Percentiles rank a stretch among this genome's conserved stretches.
phyloP scores from a whole-genome alignment of 2,329 filamentous ascomycete genomes.

The Colletotrichum godetiae region DNA sequence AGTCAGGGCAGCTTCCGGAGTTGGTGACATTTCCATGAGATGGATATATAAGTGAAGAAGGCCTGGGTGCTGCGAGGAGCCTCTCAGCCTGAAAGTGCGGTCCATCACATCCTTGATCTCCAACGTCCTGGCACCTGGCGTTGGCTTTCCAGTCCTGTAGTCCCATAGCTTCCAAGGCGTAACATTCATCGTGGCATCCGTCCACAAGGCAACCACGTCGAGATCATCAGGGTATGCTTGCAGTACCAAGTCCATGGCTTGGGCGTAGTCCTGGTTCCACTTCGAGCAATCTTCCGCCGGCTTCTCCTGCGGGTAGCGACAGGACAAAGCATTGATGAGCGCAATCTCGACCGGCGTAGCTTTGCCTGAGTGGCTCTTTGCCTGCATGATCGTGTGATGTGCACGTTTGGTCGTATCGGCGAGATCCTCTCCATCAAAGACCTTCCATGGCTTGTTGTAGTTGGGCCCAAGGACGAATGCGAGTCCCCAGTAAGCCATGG shows the following conservation, averaged over 20 bases:
- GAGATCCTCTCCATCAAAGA: slow-evolving; percentile 73
- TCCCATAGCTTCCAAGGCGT: slow-evolving; percentile 60
- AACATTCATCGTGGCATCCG: slow-evolving; percentile 60
- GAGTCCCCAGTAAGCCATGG: slow-evolving; percentile 77
- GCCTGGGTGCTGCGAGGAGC: slow-evolving; percentile 71
- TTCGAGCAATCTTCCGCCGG: slow-evolving; percentile 59
- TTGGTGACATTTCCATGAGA: slow-evolving; percentile 80
- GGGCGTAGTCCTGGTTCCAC: slow-evolving; percentile 68
- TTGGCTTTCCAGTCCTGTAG: slow-evolving; percentile 44
- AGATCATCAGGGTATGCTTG: slow-evolving; percentile 52
- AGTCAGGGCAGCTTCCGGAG: slow-evolving; percentile 71
- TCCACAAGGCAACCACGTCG: slow-evolving; percentile 50
- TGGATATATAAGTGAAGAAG: slow-evolving; percentile 82
- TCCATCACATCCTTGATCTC: slow-evolving; percentile 48
- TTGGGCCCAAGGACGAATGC: slow-evolving; percentile 81
- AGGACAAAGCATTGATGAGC: slow-evolving; percentile 71
- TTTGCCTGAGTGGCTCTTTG: slow-evolving; percentile 48
- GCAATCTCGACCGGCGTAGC: slow-evolving; percentile 67
- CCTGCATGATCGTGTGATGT: slow-evolving; percentile 56
- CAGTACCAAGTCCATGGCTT: slow-evolving; percentile 52
- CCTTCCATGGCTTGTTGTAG: slow-evolving; percentile 81
- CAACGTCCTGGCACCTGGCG: slow-evolving; percentile 35
- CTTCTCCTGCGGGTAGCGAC: slow-evolving; percentile 68
- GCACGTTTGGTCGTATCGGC: slow-evolving; percentile 60
- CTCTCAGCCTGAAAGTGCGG: slow-evolving; percentile 60